Evolutionary conservation across 495 filamentous ascomycete genomes (phyloP), one percentile per base, ranked within the genome.

Genomic region (Penicillium taxi): DNA sequence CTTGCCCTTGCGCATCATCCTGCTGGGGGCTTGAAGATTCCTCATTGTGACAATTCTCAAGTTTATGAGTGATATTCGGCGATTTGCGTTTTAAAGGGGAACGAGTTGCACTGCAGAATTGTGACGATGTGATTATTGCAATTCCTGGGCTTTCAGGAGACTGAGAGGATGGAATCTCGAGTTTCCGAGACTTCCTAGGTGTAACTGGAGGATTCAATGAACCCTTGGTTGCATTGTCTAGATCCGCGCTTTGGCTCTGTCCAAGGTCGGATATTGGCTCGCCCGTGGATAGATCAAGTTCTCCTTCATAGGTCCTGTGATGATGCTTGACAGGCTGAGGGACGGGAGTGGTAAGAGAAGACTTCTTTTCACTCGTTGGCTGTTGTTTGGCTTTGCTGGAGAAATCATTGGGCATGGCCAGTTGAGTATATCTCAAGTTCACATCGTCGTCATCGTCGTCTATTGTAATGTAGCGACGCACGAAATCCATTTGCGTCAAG

Each of bases 401-500:
- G n/a, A 24, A 26, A 1, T 28, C 38, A 12, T 47, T 47, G 12
- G 48, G 39, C 9, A 55, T 44, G 11, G 47, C 45, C 1, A 44
- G 35, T 36, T 54, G 51, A 9, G 57, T 53, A 21, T 67, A 64
- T 27, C 59, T 57, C 44, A 65, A 36, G 19, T 63, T 58, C 36
- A 52, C 29, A 32, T 68, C 63, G 11, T 58, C 56, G 23, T 63
- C 61, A 16, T 64, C 61, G 6, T 58, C 47, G 11, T 63, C 56
- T 28, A 70, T 59, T 22, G 56, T 48, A 25, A 67, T 47, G 27
- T 58, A 61, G 2, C 59, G 64, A 19, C 53, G 55, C 29, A 70
- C 64, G 37, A 64, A 70, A 32, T 66, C 53, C 64, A 70, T 70
- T 40, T 70, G 66, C 7, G 66, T 70, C 6, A 70, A 52, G 3